Base-by-base conservation (phyloP, 441 rosid species). In the Euphorbia schlechtendalii region DNA sequence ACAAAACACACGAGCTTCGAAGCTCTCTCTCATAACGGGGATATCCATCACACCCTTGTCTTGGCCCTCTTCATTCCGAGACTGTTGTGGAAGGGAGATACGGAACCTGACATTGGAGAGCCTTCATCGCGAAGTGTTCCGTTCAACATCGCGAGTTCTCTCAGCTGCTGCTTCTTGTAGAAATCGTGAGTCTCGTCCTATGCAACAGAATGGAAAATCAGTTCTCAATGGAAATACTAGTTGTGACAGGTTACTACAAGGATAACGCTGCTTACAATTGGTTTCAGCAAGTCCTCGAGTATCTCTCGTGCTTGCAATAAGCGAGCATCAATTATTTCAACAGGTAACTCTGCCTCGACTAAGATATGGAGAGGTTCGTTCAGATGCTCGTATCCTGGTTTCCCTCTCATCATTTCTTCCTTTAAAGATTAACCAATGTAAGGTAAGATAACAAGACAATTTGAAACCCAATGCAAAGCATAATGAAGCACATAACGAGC, bases 381-480 rank as follows among this genome's bases (percentile, higher is more conserved):
- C 71, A 95, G 84, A 82, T 95, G 99, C 66, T 95, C 98, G 68
- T 95, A 95, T n/a, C 99, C 99, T 27, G 90, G 89, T 66, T 92
- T 95, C 58, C 98, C 99, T 78, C 97, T 85, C 99, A 89, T 83
- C 80, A 92, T 74, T 69, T 95, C 99, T 76, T 95, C 99, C 98
- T 95, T 69, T 55, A 79, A 72, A 25, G 72, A 70, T 14, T 18
- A 32, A 80, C 76, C 12, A 66, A 67, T 17, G 38, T n/a, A 61
- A 46, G 5, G 28, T 69, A 22, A 34, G 30, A 61, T 30, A 25
- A 53, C 3, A 24, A 60, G 2, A 41, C 52, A 57, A 65, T 48
- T 45, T 36, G 38, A 32, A 59, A 55, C 34, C 28, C 59, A 65
- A 8, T 12, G 8, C 9, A 54, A 62, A 58, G 56, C 45, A 43